Conservation (phyloP, 1,284 basidiomycete species). For the Ceratobasidium sp. region DNA sequence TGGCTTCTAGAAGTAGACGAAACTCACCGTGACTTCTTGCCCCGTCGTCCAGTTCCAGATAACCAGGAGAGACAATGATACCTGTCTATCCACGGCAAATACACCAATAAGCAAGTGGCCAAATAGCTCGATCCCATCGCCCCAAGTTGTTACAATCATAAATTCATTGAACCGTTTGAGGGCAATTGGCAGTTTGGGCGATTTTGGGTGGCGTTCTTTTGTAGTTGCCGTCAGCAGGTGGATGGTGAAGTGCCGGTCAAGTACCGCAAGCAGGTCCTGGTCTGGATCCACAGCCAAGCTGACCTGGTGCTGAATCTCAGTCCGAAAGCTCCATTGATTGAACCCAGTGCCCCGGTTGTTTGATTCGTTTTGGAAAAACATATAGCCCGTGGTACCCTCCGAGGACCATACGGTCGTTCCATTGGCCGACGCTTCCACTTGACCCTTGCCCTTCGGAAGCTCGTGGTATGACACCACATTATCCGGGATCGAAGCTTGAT, state of each 20-base stretch:
- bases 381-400: neutral
- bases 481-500: neutral
- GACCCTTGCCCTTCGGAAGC: neutral
- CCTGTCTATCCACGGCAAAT: neutral
- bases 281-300: neutral
- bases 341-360: neutral
- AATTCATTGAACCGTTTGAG: neutral
- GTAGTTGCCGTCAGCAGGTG: neutral
- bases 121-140: neutral
- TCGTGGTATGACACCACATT: too few species aligned
- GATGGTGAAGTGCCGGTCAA: neutral
- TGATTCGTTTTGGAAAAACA: constrained; percentile 5
- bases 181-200: neutral
- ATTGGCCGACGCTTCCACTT: neutral
- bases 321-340: neutral
- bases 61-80: neutral
- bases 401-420: neutral
- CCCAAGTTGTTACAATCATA: neutral
- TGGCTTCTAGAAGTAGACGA: neutral
- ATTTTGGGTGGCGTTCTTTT: constrained; percentile 1
- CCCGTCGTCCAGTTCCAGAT: constrained; percentile 2
- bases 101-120: neutral
- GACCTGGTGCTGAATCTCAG: too few species aligned
- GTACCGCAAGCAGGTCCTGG: neutral
- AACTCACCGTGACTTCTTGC: neutral